phyloP scores from a whole-genome alignment of 106 monocot genomes.

The Hemerocallis citrina region DNA sequence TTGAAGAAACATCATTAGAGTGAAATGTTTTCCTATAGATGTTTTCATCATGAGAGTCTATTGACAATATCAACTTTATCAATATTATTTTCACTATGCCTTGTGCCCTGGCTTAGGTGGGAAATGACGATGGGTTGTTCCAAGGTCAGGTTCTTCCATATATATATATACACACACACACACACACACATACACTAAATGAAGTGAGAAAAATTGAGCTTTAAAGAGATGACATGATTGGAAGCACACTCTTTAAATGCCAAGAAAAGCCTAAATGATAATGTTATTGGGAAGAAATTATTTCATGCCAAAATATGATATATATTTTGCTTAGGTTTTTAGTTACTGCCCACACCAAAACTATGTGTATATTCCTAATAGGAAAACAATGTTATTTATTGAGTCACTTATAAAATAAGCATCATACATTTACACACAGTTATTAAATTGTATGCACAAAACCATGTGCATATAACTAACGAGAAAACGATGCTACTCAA shows the following conservation, averaged over 20 bases:
- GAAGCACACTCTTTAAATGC: background rate
- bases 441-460: too few relatives aligned
- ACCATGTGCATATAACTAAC: too few relatives aligned
- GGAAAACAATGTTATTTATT: too few relatives aligned
- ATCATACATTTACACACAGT: too few relatives aligned
- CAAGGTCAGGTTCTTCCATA: too few relatives aligned
- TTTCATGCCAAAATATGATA: background rate
- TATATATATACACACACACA: too few relatives aligned
- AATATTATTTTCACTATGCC: conserved; percentile 3
- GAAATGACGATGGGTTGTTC: too few relatives aligned
- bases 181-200: too few relatives aligned
- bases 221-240: background rate
- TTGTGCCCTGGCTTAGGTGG: too few relatives aligned
- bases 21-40: background rate
- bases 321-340: background rate
- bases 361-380: background rate
- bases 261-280: background rate
- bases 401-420: too few relatives aligned
- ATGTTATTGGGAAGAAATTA: background rate
- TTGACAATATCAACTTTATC: background rate
- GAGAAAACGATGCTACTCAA: background rate
- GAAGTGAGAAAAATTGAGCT: background rate
- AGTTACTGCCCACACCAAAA: background rate
- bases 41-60: background rate
- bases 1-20: background rate